phyloP scores from a whole-genome alignment of 495 filamentous ascomycete species.

The Xeromyces bisporus region DNA sequence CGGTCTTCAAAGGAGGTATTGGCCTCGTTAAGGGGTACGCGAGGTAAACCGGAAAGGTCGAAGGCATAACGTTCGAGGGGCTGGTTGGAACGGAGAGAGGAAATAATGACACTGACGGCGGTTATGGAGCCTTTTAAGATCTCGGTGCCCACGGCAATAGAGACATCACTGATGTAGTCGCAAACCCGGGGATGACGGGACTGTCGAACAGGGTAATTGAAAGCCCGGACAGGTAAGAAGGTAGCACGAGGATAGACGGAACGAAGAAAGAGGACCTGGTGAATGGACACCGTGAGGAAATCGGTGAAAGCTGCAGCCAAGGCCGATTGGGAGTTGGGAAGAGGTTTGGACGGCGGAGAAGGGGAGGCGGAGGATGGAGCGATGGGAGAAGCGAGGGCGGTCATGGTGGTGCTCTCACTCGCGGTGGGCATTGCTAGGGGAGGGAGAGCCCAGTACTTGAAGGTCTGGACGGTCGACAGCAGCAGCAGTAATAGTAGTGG shows the following conservation, averaged over 20 bases:
- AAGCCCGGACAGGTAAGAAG: slow-evolving; percentile 68
- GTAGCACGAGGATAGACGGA: slow-evolving; percentile 63
- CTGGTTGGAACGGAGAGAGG: slow-evolving; percentile 35
- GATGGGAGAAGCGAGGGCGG: slow-evolving; percentile 28
- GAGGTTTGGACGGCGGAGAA: slow-evolving; percentile 20
- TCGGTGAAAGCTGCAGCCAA: slow-evolving; percentile 35
- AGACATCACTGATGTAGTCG: slow-evolving; percentile 74
- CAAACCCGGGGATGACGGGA: slow-evolving; percentile 82
- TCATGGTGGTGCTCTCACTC: slow-evolving; percentile 34
- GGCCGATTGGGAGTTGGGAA: slow-evolving; percentile 30
- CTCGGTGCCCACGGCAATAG: slow-evolving; percentile 56
- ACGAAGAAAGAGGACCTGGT: slow-evolving; percentile 85
- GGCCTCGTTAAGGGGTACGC: slow-evolving; percentile 33
- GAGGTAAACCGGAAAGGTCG: slow-evolving; percentile 61
- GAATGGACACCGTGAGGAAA: slow-evolving; percentile 79
- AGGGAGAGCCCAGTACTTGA: too few relatives aligned
- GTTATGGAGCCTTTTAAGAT: slow-evolving; percentile 54
- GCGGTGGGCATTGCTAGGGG: slow-evolving; percentile 30
- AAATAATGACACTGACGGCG: slow-evolving; percentile 60
- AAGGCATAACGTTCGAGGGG: slow-evolving; percentile 75
- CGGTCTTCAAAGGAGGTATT: slow-evolving; percentile 35
- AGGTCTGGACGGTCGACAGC: slow-evolving; percentile 22
- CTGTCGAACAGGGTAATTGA: slow-evolving; percentile 80
- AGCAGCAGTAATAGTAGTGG: slow-evolving; percentile 14
- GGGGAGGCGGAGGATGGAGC: background rate